Evolutionary conservation across 1,284 basidiomycete species (phyloP), one percentile per base, ranked within the genome.

Genomic region (Neotropicomus parvogracilis): DNA sequence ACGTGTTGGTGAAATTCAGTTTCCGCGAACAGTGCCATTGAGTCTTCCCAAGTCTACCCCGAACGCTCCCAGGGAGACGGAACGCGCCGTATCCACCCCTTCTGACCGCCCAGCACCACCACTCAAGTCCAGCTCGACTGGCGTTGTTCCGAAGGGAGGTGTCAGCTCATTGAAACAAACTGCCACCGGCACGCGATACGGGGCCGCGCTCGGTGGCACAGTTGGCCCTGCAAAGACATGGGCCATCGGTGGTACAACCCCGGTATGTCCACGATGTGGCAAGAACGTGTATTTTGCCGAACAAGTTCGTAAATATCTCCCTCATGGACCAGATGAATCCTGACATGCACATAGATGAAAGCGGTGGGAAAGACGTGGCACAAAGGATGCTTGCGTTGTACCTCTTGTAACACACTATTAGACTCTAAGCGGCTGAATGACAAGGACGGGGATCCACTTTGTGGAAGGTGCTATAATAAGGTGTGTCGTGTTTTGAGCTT

Each of bases 281-380:
- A 77, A 81, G 68, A 74, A 72, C 44, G 82, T 84, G 28, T 83
- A 77, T 63, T 82, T 80, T 55, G 81, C 82, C 24, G 82, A 84
- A 64, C 81, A 82, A 69, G 79, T 78, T 32, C 9, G 52, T 41
- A 16, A 16, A 38, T 27, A 40, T 44, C 14, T 35, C 14, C 12
- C 17, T 28, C 17, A 4, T 44, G 4, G 13, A 6, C 24, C 11
- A 11, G 14, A 27, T 31, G 16, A 24, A 19, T 32, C 34, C 45
- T 60, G 19, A 68, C 29, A 8, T 33, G 7, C 54, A 29, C 12
- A 45, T 44, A 84, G 81, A 78, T 85, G 49, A 86, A 86, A 66
- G 86, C 87, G 3, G 75, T 85, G 4, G 83, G 84, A 14, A 83
- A 86, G 70, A 84, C 81, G 29, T 90, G 74, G 64, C 87, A 90